These are phyloP conservation scores for Nadsonia starkeyi-henricii DNA, from an alignment of 1,139 yeast species.

Conservation along the genomic window DNA sequence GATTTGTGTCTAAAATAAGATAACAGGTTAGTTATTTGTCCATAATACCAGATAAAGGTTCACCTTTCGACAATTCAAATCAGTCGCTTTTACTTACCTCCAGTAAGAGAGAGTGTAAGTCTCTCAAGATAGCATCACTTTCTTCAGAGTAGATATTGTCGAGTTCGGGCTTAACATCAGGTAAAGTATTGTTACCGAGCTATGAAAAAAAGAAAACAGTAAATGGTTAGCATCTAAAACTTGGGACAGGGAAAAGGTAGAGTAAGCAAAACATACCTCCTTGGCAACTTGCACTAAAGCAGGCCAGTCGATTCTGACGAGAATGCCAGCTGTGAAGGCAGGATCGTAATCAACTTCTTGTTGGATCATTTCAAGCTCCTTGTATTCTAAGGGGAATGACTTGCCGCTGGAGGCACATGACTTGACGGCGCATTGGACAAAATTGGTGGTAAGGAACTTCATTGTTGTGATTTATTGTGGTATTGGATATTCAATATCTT, in stretches of 20 bases:
- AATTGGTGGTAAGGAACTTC: constrained; percentile 91
- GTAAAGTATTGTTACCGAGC: constrained; percentile 55
- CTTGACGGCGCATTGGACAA: constrained; percentile 85
- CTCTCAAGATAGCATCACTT: constrained; percentile 47
- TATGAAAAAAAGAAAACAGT: constrained; percentile 9
- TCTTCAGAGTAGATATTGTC: constrained; percentile 37
- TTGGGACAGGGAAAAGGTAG: not conserved
- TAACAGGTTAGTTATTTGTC: constrained; percentile 3
- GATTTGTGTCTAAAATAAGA: constrained; percentile 42
- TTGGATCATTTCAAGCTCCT: constrained; percentile 59
- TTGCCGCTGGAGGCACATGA: constrained; percentile 60
- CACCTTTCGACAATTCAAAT: no score
- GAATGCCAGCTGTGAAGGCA: constrained; percentile 60
- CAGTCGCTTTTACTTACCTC: constrained; percentile 27
- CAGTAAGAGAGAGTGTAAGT: constrained; percentile 62
- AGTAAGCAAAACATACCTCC: constrained; percentile 39
- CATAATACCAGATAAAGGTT: not conserved
- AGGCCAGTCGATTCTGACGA: constrained; percentile 78
- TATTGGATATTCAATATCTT: not conserved
- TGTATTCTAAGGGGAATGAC: constrained; percentile 68
- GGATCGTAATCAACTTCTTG: constrained; percentile 77
- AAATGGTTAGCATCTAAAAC: not conserved
- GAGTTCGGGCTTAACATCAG: constrained; percentile 50
- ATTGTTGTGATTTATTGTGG: constrained; percentile 24
- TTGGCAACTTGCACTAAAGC: constrained; percentile 66